Base-by-base conservation (phyloP, 495 filamentous ascomycete genomes). In the Mycothermus thermophilus region DNA sequence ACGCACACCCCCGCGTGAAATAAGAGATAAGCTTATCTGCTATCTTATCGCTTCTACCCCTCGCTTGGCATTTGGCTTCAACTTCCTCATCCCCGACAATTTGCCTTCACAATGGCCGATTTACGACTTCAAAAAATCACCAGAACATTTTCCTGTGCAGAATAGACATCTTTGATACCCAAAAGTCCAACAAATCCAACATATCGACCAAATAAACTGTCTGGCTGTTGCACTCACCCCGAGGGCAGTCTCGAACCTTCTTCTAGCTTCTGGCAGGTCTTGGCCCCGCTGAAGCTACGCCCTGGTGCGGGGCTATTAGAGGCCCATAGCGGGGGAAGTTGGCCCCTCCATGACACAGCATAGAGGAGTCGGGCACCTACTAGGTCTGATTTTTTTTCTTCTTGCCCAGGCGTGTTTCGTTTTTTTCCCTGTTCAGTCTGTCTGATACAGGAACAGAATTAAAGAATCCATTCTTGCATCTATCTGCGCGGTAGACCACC, bases 211-310 rank as follows among this genome's bases (percentile, higher is more conserved):
- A n/a, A n/a, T n/a, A n/a, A n/a, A n/a, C n/a, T n/a, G n/a, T n/a
- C n/a, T n/a, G n/a, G n/a, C n/a, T n/a, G n/a, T n/a, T n/a, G n/a
- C n/a, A n/a, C n/a, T n/a, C n/a, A n/a, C n/a, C n/a, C n/a, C 14
- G 23, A 23, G 29, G 10, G 33, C 41, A 45, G 42, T 49, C 45
- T 43, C 42, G 50, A 54, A 54, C 24, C 30, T 54, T 56, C 51
- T 56, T 30, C 32, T 16, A 33, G 26, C 30, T 56, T 56, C 51
- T 45, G 30, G 30, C 10, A 29, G 18, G 25, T 4, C 51, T 50
- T 54, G 42, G 48, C 50, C 25, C 23, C 19, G 12, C n/a, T n/a
- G n/a, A 27, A 31, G 20, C 22, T 28, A 48, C 31, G 22, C 46
- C 49, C 28, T 8, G 43, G 46, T 37, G 52, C 44, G 47, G 52